Conservation (phyloP, 2,329 filamentous ascomycete genomes). For the Ceratocystis variospora region DNA sequence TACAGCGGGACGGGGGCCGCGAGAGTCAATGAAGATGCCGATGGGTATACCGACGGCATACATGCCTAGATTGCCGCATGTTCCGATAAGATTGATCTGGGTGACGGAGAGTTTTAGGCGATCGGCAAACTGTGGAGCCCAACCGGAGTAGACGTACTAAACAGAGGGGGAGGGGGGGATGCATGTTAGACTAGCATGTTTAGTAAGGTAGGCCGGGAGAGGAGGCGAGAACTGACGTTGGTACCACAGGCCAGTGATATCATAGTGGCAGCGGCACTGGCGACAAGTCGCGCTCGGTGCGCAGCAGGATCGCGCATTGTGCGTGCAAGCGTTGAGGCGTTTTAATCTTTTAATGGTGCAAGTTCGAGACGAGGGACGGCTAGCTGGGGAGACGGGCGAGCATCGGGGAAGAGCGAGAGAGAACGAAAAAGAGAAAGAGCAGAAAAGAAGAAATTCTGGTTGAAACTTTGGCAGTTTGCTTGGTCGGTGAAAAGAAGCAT, state of each 20-base stretch:
- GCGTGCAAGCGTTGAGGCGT: not conserved
- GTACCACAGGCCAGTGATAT: constrained; percentile 85
- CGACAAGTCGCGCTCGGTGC: constrained; percentile 57
- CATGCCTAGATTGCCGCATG: constrained; percentile 84
- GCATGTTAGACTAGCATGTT: constrained; percentile 8
- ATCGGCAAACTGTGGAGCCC: constrained; percentile 90
- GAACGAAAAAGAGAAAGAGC: not conserved
- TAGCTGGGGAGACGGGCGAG: not conserved
- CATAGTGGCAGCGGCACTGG: constrained; percentile 69
- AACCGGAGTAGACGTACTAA: constrained; percentile 95
- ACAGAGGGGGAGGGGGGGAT: constrained; percentile 1
- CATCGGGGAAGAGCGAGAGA: not conserved
- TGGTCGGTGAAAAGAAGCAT: not conserved
- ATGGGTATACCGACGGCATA: constrained; percentile 81
- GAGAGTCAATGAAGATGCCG: constrained; percentile 72
- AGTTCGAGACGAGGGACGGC: not conserved
- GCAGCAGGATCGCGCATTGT: constrained; percentile 36
- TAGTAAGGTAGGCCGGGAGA: not conserved
- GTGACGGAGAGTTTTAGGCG: constrained; percentile 79
- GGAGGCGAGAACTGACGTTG: constrained; percentile 47
- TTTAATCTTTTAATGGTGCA: too few species aligned
- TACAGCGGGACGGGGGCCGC: constrained; percentile 66
- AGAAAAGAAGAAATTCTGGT: not conserved
- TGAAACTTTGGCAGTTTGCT: not conserved
- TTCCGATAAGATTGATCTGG: constrained; percentile 77